Evolutionary conservation across 139 green algal genomes (phyloP), one percentile per base, ranked within the genome.

Genomic region (Ettlia oleoabundans): DNA sequence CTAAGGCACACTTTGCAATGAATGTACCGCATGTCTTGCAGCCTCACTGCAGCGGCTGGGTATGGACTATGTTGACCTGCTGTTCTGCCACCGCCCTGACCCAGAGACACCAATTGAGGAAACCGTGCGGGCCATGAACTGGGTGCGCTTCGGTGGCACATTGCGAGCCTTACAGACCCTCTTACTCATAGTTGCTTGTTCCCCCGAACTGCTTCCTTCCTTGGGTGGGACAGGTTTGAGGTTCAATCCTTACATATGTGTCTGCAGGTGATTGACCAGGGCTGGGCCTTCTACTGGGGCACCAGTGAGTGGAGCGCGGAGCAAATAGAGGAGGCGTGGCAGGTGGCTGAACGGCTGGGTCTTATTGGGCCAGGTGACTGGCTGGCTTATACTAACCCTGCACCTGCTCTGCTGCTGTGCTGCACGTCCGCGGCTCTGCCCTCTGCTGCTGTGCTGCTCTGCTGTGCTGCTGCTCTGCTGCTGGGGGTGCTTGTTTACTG

Each of bases 91-190:
- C 84, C 83, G 94, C 0, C 91, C 94, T 1, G 94, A 98, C 72
- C 71, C 86, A 7, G 66, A 84, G 63, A 96, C 91, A 10, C 94
- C 94, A 52, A 93, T 98, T 4, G 94, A 98, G 92, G 94, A 97
- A 82, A 97, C 92, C 1, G 93, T 98, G 52, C 86, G 94, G 9
- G 94, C 94, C 28, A 95, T 97, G 82, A 97, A 97, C 84, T 92
- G 82, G 68, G 79, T n/a, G n/a, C n/a, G n/a, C n/a, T n/a, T n/a
- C n/a, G n/a, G n/a, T n/a, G n/a, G n/a, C n/a, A n/a, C n/a, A n/a
- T n/a, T n/a, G n/a, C n/a, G n/a, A n/a, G n/a, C n/a, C n/a, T n/a
- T n/a, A n/a, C n/a, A n/a, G n/a, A n/a, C n/a, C n/a, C n/a, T n/a
- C n/a, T n/a, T n/a, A n/a, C n/a, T n/a, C n/a, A n/a, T n/a, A n/a